Evolutionary conservation across 345 rosid species (phyloP).

Genomic region (Moricandia arvensis): DNA sequence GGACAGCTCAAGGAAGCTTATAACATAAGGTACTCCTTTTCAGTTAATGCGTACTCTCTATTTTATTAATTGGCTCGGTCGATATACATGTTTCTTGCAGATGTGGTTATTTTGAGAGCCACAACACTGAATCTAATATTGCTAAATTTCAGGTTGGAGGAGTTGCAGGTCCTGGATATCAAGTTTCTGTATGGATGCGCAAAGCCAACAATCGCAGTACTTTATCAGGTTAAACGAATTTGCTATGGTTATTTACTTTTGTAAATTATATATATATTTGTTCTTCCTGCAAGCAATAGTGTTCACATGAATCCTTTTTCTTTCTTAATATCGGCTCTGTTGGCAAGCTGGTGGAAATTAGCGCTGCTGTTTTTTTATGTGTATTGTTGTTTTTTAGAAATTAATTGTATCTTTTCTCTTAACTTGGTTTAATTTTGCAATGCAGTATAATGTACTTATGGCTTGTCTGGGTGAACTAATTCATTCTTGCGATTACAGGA

Average conservation of each 20-base stretch:
- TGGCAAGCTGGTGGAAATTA: background rate
- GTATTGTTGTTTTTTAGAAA: background rate
- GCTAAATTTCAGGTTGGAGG: constrained; percentile 70
- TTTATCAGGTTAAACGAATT: constrained; percentile 61
- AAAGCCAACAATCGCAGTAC: constrained; percentile 90
- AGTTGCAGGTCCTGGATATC: constrained; percentile 94
- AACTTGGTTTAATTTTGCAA: background rate
- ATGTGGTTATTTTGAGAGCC: constrained; percentile 1
- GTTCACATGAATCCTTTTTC: background rate
- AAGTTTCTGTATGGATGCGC: constrained; percentile 88
- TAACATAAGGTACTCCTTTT: constrained; percentile 62
- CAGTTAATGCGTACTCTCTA: background rate
- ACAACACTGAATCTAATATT: background rate
- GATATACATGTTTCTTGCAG: background rate
- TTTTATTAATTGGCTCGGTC: background rate
- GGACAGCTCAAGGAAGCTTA: constrained; percentile 95
- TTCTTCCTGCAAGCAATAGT: constrained; percentile 3
- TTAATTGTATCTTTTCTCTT: constrained; percentile 1
- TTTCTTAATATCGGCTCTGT: background rate
- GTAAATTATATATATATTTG: background rate
- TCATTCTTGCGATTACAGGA: constrained; percentile 49
- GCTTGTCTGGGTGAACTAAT: background rate
- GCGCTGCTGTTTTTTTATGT: background rate
- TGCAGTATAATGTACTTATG: background rate
- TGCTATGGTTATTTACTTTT: background rate